Percentiles rank a stretch among this genome's conserved stretches.
phyloP scores from a whole-genome alignment of 1,139 yeast species.

The Candida gigantensis region DNA sequence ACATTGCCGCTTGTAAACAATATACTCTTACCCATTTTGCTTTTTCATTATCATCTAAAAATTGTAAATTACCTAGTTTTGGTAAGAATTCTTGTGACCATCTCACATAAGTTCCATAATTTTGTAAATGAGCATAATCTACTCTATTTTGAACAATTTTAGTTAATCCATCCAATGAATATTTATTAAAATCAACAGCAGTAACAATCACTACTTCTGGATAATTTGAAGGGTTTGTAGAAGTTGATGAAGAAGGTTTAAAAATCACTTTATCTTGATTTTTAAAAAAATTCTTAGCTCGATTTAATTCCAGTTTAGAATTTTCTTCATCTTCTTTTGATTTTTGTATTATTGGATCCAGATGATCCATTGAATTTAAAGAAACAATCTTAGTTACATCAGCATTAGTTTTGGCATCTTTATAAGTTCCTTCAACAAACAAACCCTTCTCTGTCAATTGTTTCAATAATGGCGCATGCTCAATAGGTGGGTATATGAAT shows the following conservation, averaged over 20 bases:
- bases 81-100: conserved; percentile 84
- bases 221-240: conserved; percentile 25
- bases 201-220: conserved; percentile 83
- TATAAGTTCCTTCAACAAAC: conserved; percentile 43
- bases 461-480: conserved; percentile 60
- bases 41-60: conserved; percentile 35
- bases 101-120: conserved; percentile 76
- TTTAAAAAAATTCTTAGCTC: conserved; percentile 58
- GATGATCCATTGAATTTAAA: conserved; percentile 51
- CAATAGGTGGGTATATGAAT: conserved; percentile 67
- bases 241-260: conserved; percentile 33
- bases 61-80: conserved; percentile 43
- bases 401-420: conserved; percentile 43
- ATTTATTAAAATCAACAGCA: conserved; percentile 71
- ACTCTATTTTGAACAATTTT: conserved; percentile 77
- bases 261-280: conserved; percentile 66
- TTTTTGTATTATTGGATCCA: conserved; percentile 36
- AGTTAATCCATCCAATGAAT: conserved; percentile 59
- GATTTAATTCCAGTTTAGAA: conserved; percentile 35
- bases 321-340: conserved; percentile 43
- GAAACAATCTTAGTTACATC: conserved; percentile 34
- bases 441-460: conserved; percentile 55
- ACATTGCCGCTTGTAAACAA: conserved; percentile 76
- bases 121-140: conserved; percentile 73
- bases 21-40: conserved; percentile 62